Conservation (phyloP, 2,329 filamentous ascomycete species). For the Tolypocladium amazonense region DNA sequence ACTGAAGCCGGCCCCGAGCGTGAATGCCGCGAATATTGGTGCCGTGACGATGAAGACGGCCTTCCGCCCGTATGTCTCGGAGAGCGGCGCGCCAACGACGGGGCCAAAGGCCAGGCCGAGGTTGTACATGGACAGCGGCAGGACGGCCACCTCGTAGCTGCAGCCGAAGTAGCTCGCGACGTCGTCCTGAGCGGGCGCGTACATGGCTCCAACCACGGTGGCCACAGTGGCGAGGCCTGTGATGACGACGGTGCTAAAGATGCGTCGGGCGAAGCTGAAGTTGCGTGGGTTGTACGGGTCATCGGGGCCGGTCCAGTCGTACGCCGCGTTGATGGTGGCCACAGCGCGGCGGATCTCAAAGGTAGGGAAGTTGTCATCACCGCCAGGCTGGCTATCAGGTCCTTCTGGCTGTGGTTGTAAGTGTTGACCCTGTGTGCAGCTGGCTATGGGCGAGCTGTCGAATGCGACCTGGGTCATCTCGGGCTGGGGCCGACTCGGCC, state of each 20-base stretch:
- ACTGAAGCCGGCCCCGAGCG: slow-evolving; percentile 58
- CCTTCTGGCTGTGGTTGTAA: neutral
- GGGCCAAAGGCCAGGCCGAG: slow-evolving; percentile 30
- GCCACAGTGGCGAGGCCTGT: slow-evolving; percentile 57
- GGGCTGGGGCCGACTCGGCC: neutral
- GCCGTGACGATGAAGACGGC: slow-evolving; percentile 35
- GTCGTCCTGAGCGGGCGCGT: slow-evolving; percentile 14
- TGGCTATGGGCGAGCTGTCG: neutral
- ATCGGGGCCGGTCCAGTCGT: slow-evolving; percentile 30
- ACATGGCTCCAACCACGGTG: slow-evolving; percentile 19
- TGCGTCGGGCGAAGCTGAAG: slow-evolving; percentile 63
- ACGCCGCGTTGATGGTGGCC: slow-evolving; percentile 15
- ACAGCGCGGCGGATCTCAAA: slow-evolving; percentile 7
- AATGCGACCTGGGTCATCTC: slow-evolving; percentile 2
- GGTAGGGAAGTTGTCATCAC: neutral
- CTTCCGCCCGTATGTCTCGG: slow-evolving; percentile 57
- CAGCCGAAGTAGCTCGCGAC: slow-evolving; percentile 9
- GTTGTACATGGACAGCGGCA: slow-evolving; percentile 16
- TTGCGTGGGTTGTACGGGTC: slow-evolving; percentile 76
- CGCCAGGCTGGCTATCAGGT: neutral
- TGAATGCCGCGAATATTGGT: slow-evolving; percentile 59
- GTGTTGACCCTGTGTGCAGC: neutral
- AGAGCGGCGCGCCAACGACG: slow-evolving; percentile 66
- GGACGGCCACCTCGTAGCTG: slow-evolving; percentile 10
- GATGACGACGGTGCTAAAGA: slow-evolving; percentile 65